Conservation (phyloP, 2,329 filamentous ascomycete species). For the Aspergillus brasiliensis region DNA sequence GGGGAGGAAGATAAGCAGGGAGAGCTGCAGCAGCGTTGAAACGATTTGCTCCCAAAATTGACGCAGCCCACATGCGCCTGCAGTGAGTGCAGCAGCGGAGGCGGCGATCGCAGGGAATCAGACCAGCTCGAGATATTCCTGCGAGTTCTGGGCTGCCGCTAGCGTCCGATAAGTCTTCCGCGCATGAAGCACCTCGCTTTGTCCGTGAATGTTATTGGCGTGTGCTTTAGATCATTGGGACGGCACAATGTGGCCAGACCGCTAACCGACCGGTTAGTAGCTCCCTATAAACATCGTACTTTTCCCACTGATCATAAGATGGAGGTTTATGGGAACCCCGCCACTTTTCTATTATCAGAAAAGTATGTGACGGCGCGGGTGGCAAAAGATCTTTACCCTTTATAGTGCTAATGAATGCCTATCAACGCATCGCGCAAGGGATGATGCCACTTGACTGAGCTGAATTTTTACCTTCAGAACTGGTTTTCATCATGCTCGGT, state of each 20-base stretch:
- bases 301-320: no score
- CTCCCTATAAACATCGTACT: not conserved
- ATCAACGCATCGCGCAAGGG: no score
- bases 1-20: not conserved
- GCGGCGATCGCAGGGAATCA: conserved; percentile 2
- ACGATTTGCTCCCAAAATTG: conserved; percentile 16
- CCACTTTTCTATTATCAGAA: no score
- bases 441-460: no score
- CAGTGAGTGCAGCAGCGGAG: conserved; percentile 7
- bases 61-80: conserved; percentile 15
- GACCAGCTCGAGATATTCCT: not conserved
- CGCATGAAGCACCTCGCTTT: no score
- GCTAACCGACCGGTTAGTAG: not conserved
- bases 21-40: conserved; percentile 8
- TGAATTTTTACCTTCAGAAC: no score
- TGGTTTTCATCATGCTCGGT: no score
- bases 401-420: no score
- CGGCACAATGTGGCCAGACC: not conserved
- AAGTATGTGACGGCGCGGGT: no score
- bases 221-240: not conserved
- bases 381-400: no score
- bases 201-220: not conserved
- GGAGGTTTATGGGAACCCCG: no score
- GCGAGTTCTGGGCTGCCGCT: conserved; percentile 1
- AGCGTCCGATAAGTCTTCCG: conserved; percentile 5